Evolutionary conservation across 805 yeast species (phyloP), one percentile per base, ranked within the genome.

Genomic region (Hanseniaspora lachancei): DNA sequence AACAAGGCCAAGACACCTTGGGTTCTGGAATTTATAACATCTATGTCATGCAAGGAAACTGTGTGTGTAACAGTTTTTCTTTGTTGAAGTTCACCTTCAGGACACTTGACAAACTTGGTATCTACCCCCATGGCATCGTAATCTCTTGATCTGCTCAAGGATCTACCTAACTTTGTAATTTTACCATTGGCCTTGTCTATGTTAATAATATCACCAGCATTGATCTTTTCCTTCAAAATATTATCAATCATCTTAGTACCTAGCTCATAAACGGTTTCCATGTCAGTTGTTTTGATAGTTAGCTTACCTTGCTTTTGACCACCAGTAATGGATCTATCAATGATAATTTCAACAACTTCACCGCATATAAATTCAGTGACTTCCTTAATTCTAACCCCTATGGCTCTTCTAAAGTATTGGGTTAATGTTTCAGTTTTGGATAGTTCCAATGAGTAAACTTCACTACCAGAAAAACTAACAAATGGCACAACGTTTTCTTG

Each of bases 121-220:
- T 95, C 97, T 54, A 97, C 96, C 21, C 96, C 95, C 95, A 89
- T 88, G 47, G 97, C 96, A 72, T 93, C 99, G 70, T 93, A 93
- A 70, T 93, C 98, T 63, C 98, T 79, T 6, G 97, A 95, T 63
- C 97, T 80, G 6, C 97, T 83, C 70, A 88, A 95, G 0, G 97
- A 89, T 70, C 96, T 82, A 58, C 99, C 99, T 61, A 93, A 79
- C 70, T 91, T 88, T 56, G 93, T 82, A 64, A 93, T 87, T 61
- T 91, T 86, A 55, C 98, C 99, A 52, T 89, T 80, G 13, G 96
- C 89, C 70, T 93, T 89, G 70, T 93, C 98, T 67, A 93, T 88
- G 51, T 93, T 84, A 58, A 93, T 84, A 54, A 93, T 95, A 71
- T 93, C 99, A 57, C 99, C 99, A 13, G 97, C 96, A 58, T 91